These are phyloP conservation scores for Sporisorium iseilematis-ciliati DNA, from an alignment of 1,284 basidiomycete species.

Conservation along the genomic window DNA sequence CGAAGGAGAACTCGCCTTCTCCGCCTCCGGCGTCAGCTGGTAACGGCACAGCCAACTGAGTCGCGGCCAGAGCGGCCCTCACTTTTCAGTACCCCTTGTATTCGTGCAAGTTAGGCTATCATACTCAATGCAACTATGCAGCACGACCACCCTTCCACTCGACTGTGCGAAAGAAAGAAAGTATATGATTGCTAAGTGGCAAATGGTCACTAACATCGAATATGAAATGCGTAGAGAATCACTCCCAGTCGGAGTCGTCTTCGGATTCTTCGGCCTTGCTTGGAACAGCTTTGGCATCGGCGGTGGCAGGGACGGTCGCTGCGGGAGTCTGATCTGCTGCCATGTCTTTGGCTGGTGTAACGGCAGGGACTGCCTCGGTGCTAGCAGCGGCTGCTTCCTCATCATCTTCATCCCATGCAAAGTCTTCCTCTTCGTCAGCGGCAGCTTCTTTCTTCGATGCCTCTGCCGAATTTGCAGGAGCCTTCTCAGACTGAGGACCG, in stretches of 20 bases:
- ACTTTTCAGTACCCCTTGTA: not conserved
- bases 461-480: not conserved
- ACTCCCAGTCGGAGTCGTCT: constrained; percentile 62
- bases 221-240: not conserved
- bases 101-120: not conserved
- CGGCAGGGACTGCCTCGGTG: constrained; percentile 13
- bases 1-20: constrained; percentile 20
- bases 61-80: not conserved
- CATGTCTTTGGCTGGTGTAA: not conserved
- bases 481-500: not conserved
- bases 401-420: constrained; percentile 61
- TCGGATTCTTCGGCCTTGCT: constrained; percentile 33
- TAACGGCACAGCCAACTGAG: constrained; percentile 5
- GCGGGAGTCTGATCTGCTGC: not conserved
- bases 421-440: constrained; percentile 49
- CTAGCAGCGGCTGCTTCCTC: constrained; percentile 38
- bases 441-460: not conserved
- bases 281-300: constrained; percentile 8
- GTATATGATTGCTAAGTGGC: too few species aligned
- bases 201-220: too few species aligned
- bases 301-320: not conserved
- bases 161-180: too few species aligned
- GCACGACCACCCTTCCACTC: not conserved
- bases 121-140: constrained; percentile 1
- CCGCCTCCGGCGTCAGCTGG: constrained; percentile 21